A percentile compares a stretch with the other conserved stretches of the same genome.
These are phyloP conservation scores for Cubamyces sp. DNA, from an alignment of 768 basidiomycete species.

Conservation along the genomic window DNA sequence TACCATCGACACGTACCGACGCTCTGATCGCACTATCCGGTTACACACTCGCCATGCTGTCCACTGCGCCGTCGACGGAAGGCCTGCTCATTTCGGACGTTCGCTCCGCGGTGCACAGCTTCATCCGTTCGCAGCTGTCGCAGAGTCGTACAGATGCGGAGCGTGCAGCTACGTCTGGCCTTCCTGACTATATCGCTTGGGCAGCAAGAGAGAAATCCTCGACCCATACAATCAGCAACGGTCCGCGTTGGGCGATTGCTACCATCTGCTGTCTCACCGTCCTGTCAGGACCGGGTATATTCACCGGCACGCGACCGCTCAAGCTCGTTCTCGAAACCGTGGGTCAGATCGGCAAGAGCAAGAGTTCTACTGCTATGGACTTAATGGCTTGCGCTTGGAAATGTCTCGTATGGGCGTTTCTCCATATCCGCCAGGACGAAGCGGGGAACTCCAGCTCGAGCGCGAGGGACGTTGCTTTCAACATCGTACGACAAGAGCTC, in stretches of 20 bases:
- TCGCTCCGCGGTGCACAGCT: neutral
- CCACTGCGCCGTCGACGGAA: neutral
- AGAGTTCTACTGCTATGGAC: constrained; percentile 39
- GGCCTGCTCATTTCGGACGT: neutral
- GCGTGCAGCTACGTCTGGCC: neutral
- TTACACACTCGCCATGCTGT: constrained; percentile 2
- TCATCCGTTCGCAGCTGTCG: constrained; percentile 3
- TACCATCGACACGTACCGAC: neutral
- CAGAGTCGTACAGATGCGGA: neutral
- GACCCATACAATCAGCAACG: neutral
- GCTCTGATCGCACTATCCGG: constrained; percentile 13
- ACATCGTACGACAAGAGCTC: constrained; percentile 51
- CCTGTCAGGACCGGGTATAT: constrained; percentile 49
- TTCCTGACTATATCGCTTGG: neutral
- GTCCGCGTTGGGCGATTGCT: constrained; percentile 49
- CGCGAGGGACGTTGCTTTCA: constrained; percentile 41
- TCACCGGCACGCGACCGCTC: constrained; percentile 42
- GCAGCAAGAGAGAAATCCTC: neutral
- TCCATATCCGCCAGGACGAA: constrained; percentile 36
- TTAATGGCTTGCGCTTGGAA: constrained; percentile 54
- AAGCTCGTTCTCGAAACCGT: constrained; percentile 45
- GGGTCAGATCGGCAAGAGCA: constrained; percentile 38
- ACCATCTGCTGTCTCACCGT: constrained; percentile 51
- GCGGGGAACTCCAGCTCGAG: too few species aligned
- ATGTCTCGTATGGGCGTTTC: constrained; percentile 60